phyloP scores from a whole-genome alignment of 371 early-diverging fungal genomes.

The Mortierella sp. region DNA sequence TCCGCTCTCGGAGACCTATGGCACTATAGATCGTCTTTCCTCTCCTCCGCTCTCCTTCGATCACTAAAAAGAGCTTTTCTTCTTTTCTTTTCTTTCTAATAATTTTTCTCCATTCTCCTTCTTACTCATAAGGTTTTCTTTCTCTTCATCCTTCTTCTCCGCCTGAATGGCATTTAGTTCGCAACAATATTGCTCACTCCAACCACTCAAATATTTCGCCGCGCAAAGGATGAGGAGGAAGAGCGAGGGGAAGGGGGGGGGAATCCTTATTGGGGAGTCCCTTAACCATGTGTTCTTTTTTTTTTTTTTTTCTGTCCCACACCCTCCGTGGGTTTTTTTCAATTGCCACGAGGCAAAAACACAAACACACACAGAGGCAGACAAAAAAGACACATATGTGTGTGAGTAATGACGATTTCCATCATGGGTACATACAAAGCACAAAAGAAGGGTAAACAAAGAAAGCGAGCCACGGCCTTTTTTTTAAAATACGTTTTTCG shows the following conservation, averaged over 20 bases:
- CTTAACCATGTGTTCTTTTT: slow-evolving; percentile 1
- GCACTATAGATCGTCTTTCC: background rate
- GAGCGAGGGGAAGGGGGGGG: background rate
- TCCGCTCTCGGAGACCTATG: slow-evolving; percentile 10
- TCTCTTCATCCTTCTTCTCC: background rate
- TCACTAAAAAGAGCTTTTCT: background rate
- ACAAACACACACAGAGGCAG: background rate
- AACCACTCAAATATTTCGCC: slow-evolving; percentile 12
- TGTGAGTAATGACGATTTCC: no score
- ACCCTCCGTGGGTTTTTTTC: background rate
- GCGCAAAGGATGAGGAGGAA: background rate
- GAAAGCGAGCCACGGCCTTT: no score
- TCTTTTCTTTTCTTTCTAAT: no score
- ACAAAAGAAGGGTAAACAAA: no score
- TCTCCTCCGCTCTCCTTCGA: background rate
- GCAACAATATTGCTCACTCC: background rate
- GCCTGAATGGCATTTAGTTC: background rate
- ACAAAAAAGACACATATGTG: background rate
- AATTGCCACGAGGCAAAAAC: slow-evolving; percentile 11
- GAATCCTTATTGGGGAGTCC: background rate
- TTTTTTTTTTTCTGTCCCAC: background rate
- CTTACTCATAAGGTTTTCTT: background rate
- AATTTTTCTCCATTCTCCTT: background rate
- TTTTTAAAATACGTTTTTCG: background rate
- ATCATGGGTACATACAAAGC: no score